Evolutionary conservation across 177 flowering plant genomes (phyloP).

Genomic region (Vitis hybrid): DNA sequence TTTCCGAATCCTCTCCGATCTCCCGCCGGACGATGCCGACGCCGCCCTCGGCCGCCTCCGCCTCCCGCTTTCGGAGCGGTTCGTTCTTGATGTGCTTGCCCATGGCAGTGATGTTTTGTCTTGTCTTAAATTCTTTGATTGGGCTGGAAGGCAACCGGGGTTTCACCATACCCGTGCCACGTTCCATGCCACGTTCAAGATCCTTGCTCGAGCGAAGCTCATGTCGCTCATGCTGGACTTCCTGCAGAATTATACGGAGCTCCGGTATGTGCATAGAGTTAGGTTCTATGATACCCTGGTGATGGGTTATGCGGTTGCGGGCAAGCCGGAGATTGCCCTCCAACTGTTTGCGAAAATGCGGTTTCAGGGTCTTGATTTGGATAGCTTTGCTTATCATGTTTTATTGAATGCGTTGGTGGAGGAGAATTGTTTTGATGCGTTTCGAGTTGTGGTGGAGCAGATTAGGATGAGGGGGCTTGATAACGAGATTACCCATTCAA

Average conservation of each 20-base stretch:
- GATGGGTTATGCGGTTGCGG: constrained; percentile 79
- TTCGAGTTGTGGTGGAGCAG: constrained; percentile 47
- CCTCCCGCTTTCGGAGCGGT: constrained; percentile 42
- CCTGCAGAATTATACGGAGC: constrained; percentile 24
- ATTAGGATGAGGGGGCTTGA: constrained; percentile 52
- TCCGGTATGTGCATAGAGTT: constrained; percentile 16
- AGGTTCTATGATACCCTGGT: constrained; percentile 58
- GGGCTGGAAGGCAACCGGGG: constrained; percentile 78
- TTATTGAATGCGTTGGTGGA: constrained; percentile 76
- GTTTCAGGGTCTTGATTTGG: constrained; percentile 68
- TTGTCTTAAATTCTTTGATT: constrained; percentile 81
- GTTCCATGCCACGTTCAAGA: constrained; percentile 65
- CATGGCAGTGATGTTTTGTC: constrained; percentile 47
- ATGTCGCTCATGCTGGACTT: constrained; percentile 56
- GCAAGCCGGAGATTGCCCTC: constrained; percentile 65
- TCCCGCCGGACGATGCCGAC: constrained; percentile 13
- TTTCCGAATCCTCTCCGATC: constrained; percentile 29
- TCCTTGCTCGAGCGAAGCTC: constrained; percentile 45
- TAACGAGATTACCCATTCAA: constrained; percentile 38
- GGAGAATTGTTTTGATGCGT: constrained; percentile 45
- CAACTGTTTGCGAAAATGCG: constrained; percentile 78
- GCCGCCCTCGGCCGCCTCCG: neutral
- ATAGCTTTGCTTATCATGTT: constrained; percentile 59
- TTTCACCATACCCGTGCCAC: constrained; percentile 66
- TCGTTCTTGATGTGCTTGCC: constrained; percentile 54